Evolutionary conservation across 192 early-diverging fungal genomes (phyloP), one percentile per base, ranked within the genome.

Genomic region (Gaertneriomyces sp.): DNA sequence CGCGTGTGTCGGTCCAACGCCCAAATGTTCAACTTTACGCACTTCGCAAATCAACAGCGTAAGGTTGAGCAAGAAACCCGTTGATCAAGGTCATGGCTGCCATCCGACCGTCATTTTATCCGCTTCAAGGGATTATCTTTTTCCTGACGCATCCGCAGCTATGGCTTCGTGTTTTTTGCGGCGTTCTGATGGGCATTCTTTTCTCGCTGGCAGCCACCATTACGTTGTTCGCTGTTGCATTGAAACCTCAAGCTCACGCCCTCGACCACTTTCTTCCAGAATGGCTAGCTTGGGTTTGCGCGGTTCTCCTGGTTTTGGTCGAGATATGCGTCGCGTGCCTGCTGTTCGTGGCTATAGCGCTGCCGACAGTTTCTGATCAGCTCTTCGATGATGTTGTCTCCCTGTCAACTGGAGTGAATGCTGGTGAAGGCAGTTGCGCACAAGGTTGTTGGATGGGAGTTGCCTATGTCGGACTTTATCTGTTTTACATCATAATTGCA

Each of bases 211-310:
- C 65, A 0, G 58, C 70, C 20, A 63, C 81, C 8, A 73, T 87
- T 25, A 64, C 85, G 40, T 71, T 76, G 4, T 85, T 88, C 61
- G 78, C 75, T 4, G 83, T 78, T 68, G 61, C 83, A 4, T 74
- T 88, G 58, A 69, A 72, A 17, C 69, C 81, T 1, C 87, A 88
- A 68, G 84, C 85, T 4, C 75, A 85, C 66, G 87, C 77, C 10
- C 70, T 88, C 8, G 79, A 80, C 14, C 12, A 42, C 1, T 76
- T 44, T 7, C 79, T 82, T 41, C 85, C 84, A n/a, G 71, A 63
- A 0, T 84, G 85, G 71, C 70, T 87, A 3, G 80, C 84, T 16
- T 88, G 87, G 87, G 66, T 82, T 0, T 73, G 86, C 0, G 71
- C 73, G 16, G 71, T 87, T 20, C 81, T 88, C 38, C 79, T 87